phyloP scores from a whole-genome alignment of 768 basidiomycete genomes.

The Lactarius vividus region DNA sequence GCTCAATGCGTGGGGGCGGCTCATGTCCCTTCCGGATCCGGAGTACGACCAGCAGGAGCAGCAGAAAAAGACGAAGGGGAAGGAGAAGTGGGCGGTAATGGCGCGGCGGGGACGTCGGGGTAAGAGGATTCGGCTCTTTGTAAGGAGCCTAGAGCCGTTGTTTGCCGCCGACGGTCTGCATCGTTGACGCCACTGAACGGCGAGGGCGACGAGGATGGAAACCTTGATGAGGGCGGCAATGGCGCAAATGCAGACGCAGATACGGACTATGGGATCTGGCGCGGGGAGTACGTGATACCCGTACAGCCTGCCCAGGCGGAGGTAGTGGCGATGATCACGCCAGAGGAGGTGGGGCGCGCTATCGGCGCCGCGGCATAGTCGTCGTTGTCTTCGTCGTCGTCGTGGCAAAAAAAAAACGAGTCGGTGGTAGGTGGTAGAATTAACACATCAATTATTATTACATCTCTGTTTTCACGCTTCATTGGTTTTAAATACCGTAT shows the following conservation, averaged over 20 bases:
- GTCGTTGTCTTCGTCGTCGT: background rate
- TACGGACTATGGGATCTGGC: slow-evolving; percentile 3
- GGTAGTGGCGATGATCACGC: background rate
- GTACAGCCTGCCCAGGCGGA: background rate
- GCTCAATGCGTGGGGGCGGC: no score
- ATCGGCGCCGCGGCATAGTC: background rate
- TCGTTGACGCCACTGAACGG: background rate
- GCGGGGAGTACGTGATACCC: slow-evolving; percentile 8
- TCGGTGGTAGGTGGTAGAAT: no score
- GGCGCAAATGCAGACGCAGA: background rate
- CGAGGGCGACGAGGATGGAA: background rate
- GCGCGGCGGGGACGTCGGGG: background rate
- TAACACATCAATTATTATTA: no score
- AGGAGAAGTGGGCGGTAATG: background rate
- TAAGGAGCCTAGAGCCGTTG: slow-evolving; percentile 7
- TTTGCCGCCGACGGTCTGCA: background rate
- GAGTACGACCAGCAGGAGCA: background rate
- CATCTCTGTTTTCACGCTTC: no score
- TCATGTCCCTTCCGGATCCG: slow-evolving; percentile 4
- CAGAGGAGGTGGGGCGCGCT: slow-evolving; percentile 16
- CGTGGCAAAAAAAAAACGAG: no score
- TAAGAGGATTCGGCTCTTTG: background rate
- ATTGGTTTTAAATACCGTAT: no score
- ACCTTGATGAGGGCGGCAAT: background rate
- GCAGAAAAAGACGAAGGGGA: background rate